Percentiles rank a stretch among this genome's conserved stretches.
Evolutionary conservation across 495 filamentous ascomycete genomes (phyloP).

Genomic region (Evernia prunastri): DNA sequence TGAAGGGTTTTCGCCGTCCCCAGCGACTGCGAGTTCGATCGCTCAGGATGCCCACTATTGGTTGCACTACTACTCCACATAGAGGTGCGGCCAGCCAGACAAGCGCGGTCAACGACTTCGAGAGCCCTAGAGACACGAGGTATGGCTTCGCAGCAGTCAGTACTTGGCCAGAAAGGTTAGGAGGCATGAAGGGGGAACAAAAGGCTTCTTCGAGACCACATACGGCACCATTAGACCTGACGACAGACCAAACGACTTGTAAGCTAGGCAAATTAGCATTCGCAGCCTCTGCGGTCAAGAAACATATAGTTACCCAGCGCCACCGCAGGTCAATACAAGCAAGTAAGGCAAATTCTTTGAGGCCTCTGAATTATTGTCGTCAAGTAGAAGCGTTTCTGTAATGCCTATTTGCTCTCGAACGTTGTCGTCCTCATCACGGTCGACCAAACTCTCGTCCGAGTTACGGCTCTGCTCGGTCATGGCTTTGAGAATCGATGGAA

Average conservation of each 20-base stretch:
- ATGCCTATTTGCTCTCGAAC: background rate
- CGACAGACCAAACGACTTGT: constrained; percentile 23
- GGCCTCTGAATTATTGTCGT: background rate
- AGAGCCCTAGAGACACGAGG: constrained; percentile 59
- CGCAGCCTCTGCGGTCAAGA: background rate
- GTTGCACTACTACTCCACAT: constrained; percentile 86
- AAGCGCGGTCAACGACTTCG: constrained; percentile 83
- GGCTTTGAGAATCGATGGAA: background rate
- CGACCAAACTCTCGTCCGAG: background rate
- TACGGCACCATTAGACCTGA: constrained; percentile 23
- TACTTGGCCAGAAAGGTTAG: background rate
- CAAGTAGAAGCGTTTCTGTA: constrained; percentile 11
- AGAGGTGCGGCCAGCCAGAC: constrained; percentile 97
- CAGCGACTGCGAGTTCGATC: constrained; percentile 76
- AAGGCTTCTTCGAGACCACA: background rate
- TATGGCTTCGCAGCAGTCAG: constrained; percentile 13
- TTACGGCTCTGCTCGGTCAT: background rate
- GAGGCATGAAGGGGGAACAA: background rate
- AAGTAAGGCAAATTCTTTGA: constrained; percentile 7
- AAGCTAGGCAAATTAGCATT: constrained; percentile 4
- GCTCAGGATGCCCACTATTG: constrained; percentile 80
- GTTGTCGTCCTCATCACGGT: background rate
- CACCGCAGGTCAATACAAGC: constrained; percentile 13
- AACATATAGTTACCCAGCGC: constrained; percentile 12
- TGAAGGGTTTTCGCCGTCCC: constrained; percentile 74